Conservation (phyloP, 768 basidiomycete genomes). For the Pleurotus cornucopiae region DNA sequence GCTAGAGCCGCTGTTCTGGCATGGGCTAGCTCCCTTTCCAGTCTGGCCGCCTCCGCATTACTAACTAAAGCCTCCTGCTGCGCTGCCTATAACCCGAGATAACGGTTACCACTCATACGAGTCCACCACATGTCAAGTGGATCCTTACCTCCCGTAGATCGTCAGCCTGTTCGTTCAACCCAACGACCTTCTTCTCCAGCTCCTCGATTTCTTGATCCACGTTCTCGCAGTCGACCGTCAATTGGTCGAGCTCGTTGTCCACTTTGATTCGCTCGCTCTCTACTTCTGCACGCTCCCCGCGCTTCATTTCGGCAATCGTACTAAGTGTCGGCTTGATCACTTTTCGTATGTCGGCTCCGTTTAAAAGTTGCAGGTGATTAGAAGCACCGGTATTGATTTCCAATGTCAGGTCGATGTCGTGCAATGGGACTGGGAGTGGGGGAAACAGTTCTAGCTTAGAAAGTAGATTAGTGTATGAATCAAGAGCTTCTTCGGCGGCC, state of each 20-base stretch:
- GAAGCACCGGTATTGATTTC: conserved; percentile 77
- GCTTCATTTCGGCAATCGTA: conserved; percentile 65
- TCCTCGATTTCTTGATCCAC: conserved; percentile 74
- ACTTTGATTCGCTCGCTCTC: conserved; percentile 78
- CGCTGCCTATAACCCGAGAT: conserved; percentile 46
- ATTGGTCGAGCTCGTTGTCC: conserved; percentile 79
- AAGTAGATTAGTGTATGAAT: conserved; percentile 72
- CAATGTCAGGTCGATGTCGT: conserved; percentile 72
- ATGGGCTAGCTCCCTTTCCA: conserved; percentile 70
- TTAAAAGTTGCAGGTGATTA: conserved; percentile 63
- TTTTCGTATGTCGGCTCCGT: conserved; percentile 67
- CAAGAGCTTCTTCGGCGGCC: conserved; percentile 77
- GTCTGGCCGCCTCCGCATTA: conserved; percentile 57
- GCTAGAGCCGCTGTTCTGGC: conserved; percentile 74
- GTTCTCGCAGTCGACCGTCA: conserved; percentile 75
- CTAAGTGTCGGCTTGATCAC: conserved; percentile 76
- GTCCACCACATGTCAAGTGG: conserved; percentile 1
- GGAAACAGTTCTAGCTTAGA: conserved; percentile 76
- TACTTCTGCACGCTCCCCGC: conserved; percentile 62
- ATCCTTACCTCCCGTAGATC: conserved; percentile 71
- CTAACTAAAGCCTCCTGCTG: conserved; percentile 72
- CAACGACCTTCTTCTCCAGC: conserved; percentile 68
- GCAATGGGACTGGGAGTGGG: conserved; percentile 64
- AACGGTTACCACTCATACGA: neutral
- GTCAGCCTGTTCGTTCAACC: conserved; percentile 71